A percentile compares a stretch with the other conserved stretches of the same genome.
These are phyloP conservation scores for Podospora australis DNA, from an alignment of 495 filamentous ascomycete genomes.

Conservation along the genomic window DNA sequence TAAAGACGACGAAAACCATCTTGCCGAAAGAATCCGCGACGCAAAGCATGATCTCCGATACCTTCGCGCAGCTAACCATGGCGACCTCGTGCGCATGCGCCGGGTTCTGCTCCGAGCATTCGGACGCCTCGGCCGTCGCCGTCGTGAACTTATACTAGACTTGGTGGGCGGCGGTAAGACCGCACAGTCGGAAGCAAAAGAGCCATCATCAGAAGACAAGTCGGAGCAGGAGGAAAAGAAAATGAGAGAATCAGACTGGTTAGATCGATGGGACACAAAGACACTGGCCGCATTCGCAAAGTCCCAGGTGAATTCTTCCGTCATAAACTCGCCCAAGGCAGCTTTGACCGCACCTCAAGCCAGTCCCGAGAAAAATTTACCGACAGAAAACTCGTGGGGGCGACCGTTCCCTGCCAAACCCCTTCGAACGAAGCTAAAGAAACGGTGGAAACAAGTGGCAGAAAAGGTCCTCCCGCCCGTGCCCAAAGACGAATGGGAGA, in stretches of 20 bases:
- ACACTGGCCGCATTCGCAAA: constrained; percentile 28
- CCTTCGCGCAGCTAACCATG: constrained; percentile 44
- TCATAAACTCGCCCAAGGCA: constrained; percentile 18
- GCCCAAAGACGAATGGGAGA: constrained; percentile 55
- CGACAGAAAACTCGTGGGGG: constrained; percentile 58
- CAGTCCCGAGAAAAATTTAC: constrained; percentile 44
- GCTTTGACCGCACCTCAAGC: constrained; percentile 35
- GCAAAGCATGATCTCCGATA: constrained; percentile 31
- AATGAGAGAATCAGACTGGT: constrained; percentile 25
- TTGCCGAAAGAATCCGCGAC: constrained; percentile 16
- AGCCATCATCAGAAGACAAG: constrained; percentile 11
- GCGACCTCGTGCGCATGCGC: constrained; percentile 54
- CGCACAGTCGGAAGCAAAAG: constrained; percentile 29
- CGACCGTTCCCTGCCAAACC: constrained; percentile 48
- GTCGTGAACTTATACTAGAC: constrained; percentile 52
- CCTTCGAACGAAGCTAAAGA: constrained; percentile 49
- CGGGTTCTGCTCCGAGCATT: constrained; percentile 63
- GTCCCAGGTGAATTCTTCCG: constrained; percentile 11
- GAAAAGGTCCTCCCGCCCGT: constrained; percentile 64
- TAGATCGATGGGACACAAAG: constrained; percentile 37
- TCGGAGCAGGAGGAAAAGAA: not conserved
- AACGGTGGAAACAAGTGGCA: constrained; percentile 53
- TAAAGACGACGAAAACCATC: constrained; percentile 12
- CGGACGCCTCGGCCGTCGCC: constrained; percentile 64
- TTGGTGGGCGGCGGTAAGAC: constrained; percentile 39